These are phyloP conservation scores for Aspergillus eucalypticola DNA, from an alignment of 2,329 filamentous ascomycete genomes.

Conservation along the genomic window DNA sequence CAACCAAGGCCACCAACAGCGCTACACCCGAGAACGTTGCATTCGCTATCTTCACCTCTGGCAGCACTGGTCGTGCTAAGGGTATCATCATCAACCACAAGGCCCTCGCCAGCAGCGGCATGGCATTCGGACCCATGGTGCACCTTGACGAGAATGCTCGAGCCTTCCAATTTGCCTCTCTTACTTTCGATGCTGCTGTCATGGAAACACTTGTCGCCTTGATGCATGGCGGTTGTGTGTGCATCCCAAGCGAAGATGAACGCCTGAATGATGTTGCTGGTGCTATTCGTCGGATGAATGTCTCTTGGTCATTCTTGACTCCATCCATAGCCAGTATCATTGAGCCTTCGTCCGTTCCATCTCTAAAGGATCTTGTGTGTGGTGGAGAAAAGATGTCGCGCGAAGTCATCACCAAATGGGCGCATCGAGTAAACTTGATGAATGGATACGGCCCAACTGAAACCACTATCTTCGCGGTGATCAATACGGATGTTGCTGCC, in stretches of 20 bases:
- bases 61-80: constrained; percentile 41
- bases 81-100: constrained; percentile 40
- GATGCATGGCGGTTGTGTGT: constrained; percentile 49
- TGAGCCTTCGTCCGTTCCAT: constrained; percentile 41
- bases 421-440: constrained; percentile 40
- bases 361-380: constrained; percentile 45
- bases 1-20: neutral
- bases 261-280: constrained; percentile 51
- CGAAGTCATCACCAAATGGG: constrained; percentile 71
- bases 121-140: constrained; percentile 31
- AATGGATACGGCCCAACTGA: constrained; percentile 44
- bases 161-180: constrained; percentile 48
- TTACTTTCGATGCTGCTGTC: constrained; percentile 49
- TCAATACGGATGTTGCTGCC: constrained; percentile 32
- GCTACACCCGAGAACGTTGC: constrained; percentile 32
- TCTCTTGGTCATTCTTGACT: constrained; percentile 50
- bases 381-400: constrained; percentile 66
- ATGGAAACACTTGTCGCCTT: constrained; percentile 42
- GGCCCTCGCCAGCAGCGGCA: constrained; percentile 34
- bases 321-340: constrained; percentile 47
- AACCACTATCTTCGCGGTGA: constrained; percentile 33
- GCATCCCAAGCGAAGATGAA: constrained; percentile 49
- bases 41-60: constrained; percentile 41
- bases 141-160: constrained; percentile 28
- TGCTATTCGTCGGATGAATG: constrained; percentile 51